A percentile compares a stretch with the other conserved stretches of the same genome.
phyloP scores from a whole-genome alignment of 352 stramenopile genomes.

The Phytophthora hibernalis region DNA sequence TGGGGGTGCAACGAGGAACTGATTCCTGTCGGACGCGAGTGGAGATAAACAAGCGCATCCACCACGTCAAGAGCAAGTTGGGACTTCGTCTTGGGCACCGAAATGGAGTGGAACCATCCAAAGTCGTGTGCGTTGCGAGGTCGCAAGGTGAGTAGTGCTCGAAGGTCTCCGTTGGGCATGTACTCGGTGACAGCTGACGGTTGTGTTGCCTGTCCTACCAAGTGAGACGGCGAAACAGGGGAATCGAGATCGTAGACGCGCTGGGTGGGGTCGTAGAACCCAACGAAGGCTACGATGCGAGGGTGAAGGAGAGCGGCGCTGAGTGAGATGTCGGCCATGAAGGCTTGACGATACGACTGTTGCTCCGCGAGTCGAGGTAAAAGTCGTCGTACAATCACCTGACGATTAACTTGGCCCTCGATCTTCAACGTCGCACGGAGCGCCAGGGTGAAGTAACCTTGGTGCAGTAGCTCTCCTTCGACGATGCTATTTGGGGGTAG shows the following conservation, averaged over 20 bases:
- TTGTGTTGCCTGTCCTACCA: conserved; percentile 17
- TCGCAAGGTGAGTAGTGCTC: conserved; percentile 38
- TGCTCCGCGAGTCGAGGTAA: conserved; percentile 31
- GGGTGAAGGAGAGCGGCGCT: conserved; percentile 39
- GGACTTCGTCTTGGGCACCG: conserved; percentile 37
- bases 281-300: conserved; percentile 47
- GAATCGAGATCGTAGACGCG: conserved; percentile 32
- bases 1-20: conserved; percentile 31
- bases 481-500: conserved; percentile 32
- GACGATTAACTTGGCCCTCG: conserved; percentile 28
- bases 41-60: conserved; percentile 59
- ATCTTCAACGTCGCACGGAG: conserved; percentile 40
- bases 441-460: conserved; percentile 40
- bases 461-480: conserved; percentile 35
- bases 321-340: conserved; percentile 47
- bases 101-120: conserved; percentile 42
- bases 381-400: conserved; percentile 38
- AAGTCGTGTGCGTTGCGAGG: conserved; percentile 40
- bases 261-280: conserved; percentile 38
- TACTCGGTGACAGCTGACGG: conserved; percentile 54
- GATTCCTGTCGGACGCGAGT: conserved; percentile 36
- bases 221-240: conserved; percentile 28
- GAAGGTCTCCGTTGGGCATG: conserved; percentile 52
- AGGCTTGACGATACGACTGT: conserved; percentile 36
- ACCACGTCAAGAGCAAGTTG: conserved; percentile 56